Percentiles rank a stretch among this genome's conserved stretches.
Evolutionary conservation across 2,329 filamentous ascomycete genomes (phyloP).

Genomic region (Colletotrichum shisoi): DNA sequence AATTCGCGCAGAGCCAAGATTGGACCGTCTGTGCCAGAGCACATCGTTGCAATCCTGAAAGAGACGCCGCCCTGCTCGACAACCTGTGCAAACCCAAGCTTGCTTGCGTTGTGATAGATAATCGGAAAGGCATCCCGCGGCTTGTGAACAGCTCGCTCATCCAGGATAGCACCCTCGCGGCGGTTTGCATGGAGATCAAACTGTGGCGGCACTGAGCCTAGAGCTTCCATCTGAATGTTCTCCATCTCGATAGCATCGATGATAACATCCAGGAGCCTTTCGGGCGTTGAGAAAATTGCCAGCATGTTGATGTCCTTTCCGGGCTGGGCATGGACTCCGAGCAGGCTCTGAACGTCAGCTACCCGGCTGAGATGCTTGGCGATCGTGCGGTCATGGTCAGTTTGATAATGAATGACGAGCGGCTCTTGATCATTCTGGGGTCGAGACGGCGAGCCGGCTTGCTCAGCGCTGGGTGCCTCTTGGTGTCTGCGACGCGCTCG

Average conservation of each 20-base stretch:
- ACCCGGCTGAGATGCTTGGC: not conserved
- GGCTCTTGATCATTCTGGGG: not conserved
- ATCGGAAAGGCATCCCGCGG: conserved; percentile 35
- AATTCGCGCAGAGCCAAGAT: conserved; percentile 71
- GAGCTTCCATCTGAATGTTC: no score
- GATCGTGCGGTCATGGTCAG: not conserved
- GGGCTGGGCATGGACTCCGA: not conserved
- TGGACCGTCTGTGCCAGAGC: conserved; percentile 80
- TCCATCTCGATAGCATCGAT: not conserved
- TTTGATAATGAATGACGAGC: no score
- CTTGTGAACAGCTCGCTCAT: conserved; percentile 20
- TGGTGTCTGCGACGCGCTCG: no score
- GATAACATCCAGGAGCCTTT: not conserved
- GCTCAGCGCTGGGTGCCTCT: not conserved
- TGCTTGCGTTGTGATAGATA: conserved; percentile 26
- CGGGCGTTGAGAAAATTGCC: not conserved
- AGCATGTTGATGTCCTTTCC: conserved; percentile 1
- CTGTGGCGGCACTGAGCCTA: not conserved
- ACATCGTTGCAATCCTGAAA: conserved; percentile 72
- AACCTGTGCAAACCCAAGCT: conserved; percentile 41
- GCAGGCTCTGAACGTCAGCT: not conserved
- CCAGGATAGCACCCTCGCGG: not conserved
- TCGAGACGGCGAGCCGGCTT: not conserved
- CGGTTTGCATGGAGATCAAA: not conserved
- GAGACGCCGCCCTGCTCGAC: conserved; percentile 43